Evolutionary conservation across 805 yeast species (phyloP).

Genomic region (Barnettozyma salicaria): DNA sequence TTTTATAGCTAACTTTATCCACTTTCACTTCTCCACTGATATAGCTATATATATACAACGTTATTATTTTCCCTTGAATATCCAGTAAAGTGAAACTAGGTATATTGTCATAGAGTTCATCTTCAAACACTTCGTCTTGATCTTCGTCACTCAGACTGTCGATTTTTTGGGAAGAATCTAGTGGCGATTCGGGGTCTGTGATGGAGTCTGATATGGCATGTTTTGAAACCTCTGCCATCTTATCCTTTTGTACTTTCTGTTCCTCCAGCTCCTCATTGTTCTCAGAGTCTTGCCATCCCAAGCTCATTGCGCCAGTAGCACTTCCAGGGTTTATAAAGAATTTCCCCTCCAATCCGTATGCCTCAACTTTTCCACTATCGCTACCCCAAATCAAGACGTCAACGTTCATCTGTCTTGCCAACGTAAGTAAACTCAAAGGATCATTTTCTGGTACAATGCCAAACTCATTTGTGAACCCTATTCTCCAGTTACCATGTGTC

Average conservation of each 20-base stretch:
- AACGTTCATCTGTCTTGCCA: slow-evolving; percentile 88
- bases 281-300: slow-evolving; percentile 57
- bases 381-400: slow-evolving; percentile 93
- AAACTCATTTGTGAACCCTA: slow-evolving; percentile 84
- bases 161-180: too few relatives aligned
- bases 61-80: slow-evolving; percentile 71
- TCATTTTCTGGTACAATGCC: slow-evolving; percentile 81
- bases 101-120: slow-evolving; percentile 28
- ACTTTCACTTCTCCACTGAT: slow-evolving; percentile 82
- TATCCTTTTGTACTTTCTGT: slow-evolving; percentile 27
- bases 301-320: slow-evolving; percentile 84
- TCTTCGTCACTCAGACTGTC: too few relatives aligned
- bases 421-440: slow-evolving; percentile 72
- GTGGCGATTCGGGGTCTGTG: too few relatives aligned
- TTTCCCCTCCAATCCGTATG: slow-evolving; percentile 86
- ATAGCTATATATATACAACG: slow-evolving; percentile 78
- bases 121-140: slow-evolving; percentile 21
- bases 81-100: slow-evolving; percentile 91
- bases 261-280: slow-evolving; percentile 33
- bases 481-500: slow-evolving; percentile 60
- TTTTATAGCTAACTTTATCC: slow-evolving; percentile 72
- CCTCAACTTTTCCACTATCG: slow-evolving; percentile 87
- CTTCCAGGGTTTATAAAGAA: slow-evolving; percentile 96
- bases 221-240: too few relatives aligned
- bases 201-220: too few relatives aligned